These are phyloP conservation scores for Theileria parva DNA, from an alignment of 169 alveolate genomes.

Conservation along the genomic window DNA sequence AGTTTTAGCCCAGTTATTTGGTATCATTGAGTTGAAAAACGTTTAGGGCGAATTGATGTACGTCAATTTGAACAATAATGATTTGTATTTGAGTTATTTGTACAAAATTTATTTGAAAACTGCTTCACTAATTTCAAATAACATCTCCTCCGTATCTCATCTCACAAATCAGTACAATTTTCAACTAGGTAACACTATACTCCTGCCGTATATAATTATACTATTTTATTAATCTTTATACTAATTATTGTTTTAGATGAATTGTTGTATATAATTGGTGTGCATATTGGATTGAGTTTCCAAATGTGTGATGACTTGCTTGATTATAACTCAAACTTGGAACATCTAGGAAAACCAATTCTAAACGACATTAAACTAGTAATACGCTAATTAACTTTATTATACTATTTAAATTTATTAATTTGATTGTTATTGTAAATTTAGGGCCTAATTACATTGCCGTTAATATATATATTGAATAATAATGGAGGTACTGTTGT, in stretches of 20 bases:
- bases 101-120: constrained; percentile 72
- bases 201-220: too few relatives aligned
- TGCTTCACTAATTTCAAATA: constrained; percentile 71
- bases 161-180: not conserved
- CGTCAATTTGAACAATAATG: constrained; percentile 10
- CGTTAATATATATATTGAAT: not conserved
- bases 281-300: constrained; percentile 86
- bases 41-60: constrained; percentile 2
- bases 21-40: not conserved
- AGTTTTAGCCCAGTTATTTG: too few relatives aligned
- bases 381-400: not conserved
- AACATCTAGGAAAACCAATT: constrained; percentile 79
- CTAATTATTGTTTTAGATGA: constrained; percentile 36
- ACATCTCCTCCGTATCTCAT: constrained; percentile 48
- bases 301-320: constrained; percentile 84
- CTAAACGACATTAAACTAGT: constrained; percentile 76
- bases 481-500: constrained; percentile 15
- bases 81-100: constrained; percentile 55
- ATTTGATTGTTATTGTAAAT: not conserved
- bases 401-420: too few relatives aligned
- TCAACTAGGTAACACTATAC: not conserved
- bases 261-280: constrained; percentile 77
- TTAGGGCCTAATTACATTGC: not conserved
- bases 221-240: too few relatives aligned
- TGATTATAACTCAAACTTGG: constrained; percentile 70